These are phyloP conservation scores for Alternaria tenuissima DNA, from an alignment of 2,329 filamentous ascomycete genomes.

Conservation along the genomic window DNA sequence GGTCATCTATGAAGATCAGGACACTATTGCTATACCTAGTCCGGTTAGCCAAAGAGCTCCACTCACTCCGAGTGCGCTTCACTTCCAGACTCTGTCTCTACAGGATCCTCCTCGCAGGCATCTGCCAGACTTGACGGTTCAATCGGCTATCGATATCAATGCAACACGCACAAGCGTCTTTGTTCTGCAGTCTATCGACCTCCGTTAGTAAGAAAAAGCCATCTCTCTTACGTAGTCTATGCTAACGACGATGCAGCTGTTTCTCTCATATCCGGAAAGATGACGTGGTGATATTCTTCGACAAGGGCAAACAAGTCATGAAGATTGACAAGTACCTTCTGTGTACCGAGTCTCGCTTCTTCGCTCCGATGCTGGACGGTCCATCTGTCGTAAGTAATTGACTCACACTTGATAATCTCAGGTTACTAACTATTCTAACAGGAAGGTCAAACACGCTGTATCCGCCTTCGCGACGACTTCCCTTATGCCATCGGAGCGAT, in stretches of 20 bases:
- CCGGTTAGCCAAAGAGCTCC: background rate
- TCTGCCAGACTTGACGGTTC: background rate
- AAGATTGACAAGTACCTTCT: constrained; percentile 28
- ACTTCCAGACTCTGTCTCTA: constrained; percentile 25
- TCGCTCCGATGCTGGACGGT: constrained; percentile 20
- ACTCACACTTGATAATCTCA: background rate
- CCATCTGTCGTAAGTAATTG: constrained; percentile 15
- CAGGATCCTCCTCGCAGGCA: constrained; percentile 7
- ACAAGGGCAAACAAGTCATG: constrained; percentile 22
- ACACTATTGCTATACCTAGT: background rate
- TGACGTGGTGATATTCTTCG: constrained; percentile 29
- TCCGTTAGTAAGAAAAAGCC: constrained; percentile 15
- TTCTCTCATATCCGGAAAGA: constrained; percentile 18
- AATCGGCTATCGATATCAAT: background rate
- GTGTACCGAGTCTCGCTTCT: constrained; percentile 25
- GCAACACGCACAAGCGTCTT: constrained; percentile 18
- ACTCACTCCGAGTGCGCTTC: constrained; percentile 19
- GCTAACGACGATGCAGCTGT: constrained; percentile 13
- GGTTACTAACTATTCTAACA: background rate
- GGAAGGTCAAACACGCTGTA: constrained; percentile 14
- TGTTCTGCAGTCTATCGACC: constrained; percentile 2
- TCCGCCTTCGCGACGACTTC: constrained; percentile 34
- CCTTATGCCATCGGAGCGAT: constrained; percentile 29
- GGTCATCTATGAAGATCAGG: constrained; percentile 11
- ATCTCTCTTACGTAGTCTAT: background rate